A percentile compares a stretch with the other conserved stretches of the same genome.
Evolutionary conservation across 2,329 filamentous ascomycete genomes (phyloP).

Genomic region (Hansfordia pulvinata): DNA sequence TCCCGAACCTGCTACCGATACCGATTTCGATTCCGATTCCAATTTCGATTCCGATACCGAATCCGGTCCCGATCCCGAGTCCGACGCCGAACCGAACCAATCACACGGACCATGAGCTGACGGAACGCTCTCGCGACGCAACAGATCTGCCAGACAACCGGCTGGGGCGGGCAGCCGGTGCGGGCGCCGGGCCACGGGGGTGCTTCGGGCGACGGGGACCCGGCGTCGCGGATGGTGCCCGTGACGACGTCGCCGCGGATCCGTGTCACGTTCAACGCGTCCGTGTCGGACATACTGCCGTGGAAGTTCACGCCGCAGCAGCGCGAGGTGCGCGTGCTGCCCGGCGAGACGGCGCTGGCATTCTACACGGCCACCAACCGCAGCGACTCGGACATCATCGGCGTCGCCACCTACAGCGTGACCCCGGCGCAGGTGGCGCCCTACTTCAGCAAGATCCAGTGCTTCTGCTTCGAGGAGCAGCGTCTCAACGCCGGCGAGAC

Average conservation of each 20-base stretch:
- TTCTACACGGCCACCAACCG: constrained; percentile 97
- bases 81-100: no score
- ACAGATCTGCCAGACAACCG: constrained; percentile 71
- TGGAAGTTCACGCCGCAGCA: constrained; percentile 98
- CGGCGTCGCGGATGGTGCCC: constrained; percentile 65
- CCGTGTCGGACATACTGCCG: constrained; percentile 84
- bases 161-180: constrained; percentile 88
- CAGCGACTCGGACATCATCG: constrained; percentile 85
- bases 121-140: neutral
- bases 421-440: constrained; percentile 90
- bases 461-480: constrained; percentile 98
- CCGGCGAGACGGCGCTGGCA: constrained; percentile 89
- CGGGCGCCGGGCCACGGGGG: constrained; percentile 58
- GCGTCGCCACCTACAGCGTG: constrained; percentile 94
- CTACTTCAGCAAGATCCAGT: constrained; percentile 99
- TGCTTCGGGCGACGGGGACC: constrained; percentile 42
- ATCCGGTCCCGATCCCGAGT: no score
- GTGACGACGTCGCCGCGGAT: constrained; percentile 72
- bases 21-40: no score
- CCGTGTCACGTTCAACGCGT: constrained; percentile 90
- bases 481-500: constrained; percentile 88
- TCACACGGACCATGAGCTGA: no score
- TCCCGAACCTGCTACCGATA: neutral
- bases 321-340: constrained; percentile 86
- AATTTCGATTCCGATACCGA: no score